Evolutionary conservation across 2,329 filamentous ascomycete species (phyloP).

Genomic region (Aspergillus floridensis): DNA sequence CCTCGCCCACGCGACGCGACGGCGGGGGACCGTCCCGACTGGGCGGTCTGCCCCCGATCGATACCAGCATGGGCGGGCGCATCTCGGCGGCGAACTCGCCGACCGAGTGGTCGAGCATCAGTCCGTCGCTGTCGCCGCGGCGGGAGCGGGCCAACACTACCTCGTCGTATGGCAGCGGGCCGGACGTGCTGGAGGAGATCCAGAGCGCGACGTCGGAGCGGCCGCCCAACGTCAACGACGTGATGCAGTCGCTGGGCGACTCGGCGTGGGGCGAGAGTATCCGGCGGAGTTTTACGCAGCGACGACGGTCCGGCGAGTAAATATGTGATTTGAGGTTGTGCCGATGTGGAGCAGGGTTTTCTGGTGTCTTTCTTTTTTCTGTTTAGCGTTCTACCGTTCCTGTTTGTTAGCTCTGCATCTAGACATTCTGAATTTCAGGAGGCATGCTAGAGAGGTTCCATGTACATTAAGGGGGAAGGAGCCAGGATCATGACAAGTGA

Average conservation of each 20-base stretch:
- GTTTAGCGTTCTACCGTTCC: background rate
- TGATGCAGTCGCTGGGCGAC: conserved; percentile 81
- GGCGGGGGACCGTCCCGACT: conserved; percentile 17
- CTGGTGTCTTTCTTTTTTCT: conserved; percentile 4
- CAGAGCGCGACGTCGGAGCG: conserved; percentile 55
- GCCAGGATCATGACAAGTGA: background rate
- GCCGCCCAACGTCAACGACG: conserved; percentile 62
- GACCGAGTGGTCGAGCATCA: conserved; percentile 55
- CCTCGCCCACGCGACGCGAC: conserved; percentile 28
- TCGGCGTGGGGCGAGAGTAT: conserved; percentile 94
- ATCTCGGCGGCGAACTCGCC: conserved; percentile 36
- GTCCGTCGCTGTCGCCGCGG: conserved; percentile 40
- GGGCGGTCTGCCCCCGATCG: conserved; percentile 49
- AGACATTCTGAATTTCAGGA: background rate
- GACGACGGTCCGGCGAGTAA: conserved; percentile 40
- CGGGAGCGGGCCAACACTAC: conserved; percentile 24
- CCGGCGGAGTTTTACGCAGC: conserved; percentile 75
- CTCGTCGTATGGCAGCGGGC: conserved; percentile 31
- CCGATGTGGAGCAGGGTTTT: background rate
- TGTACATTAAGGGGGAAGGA: background rate
- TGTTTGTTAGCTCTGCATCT: background rate
- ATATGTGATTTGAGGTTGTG: background rate
- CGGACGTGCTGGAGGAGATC: conserved; percentile 16
- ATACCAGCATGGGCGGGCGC: conserved; percentile 43
- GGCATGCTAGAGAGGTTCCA: background rate